A percentile compares a stretch with the other conserved stretches of the same genome.
phyloP scores from a whole-genome alignment of 441 rosid species.

The Pelargonium fulgidum region DNA sequence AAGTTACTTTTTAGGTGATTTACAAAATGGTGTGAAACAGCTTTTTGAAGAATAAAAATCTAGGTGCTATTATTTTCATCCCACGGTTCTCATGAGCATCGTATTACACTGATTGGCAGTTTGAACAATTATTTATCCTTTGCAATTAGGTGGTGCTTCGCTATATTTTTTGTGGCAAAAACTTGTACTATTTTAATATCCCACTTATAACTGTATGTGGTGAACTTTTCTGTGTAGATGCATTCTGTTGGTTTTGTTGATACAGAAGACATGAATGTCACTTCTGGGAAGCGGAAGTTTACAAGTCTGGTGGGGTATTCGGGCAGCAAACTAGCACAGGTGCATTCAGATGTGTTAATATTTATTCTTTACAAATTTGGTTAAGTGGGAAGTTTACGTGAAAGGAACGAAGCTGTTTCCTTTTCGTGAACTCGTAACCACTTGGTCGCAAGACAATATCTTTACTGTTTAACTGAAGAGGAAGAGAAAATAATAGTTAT shows the following conservation, averaged over 20 bases:
- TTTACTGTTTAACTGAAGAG: too few species aligned
- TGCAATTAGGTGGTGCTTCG: neutral
- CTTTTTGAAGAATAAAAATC: neutral
- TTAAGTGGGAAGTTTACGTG: too few species aligned
- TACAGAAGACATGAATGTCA: slow-evolving; percentile 87
- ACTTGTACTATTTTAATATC: neutral
- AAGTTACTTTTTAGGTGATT: neutral
- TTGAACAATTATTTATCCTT: neutral
- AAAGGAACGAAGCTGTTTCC: too few species aligned
- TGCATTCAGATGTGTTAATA: slow-evolving; percentile 15
- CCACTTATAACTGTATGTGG: neutral
- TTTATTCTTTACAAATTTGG: too few species aligned
- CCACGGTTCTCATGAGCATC: neutral
- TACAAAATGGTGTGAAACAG: neutral
- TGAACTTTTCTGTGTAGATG: slow-evolving; percentile 33
- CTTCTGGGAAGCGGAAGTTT: slow-evolving; percentile 73
- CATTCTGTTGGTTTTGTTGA: slow-evolving; percentile 74
- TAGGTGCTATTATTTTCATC: neutral
- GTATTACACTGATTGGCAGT: neutral
- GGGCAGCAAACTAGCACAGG: slow-evolving; percentile 97
- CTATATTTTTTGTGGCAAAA: neutral
- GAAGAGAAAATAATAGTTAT: too few species aligned
- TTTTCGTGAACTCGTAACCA: too few species aligned
- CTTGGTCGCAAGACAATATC: too few species aligned
- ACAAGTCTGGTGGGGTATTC: slow-evolving; percentile 74